Conservation (phyloP, 495 filamentous ascomycete genomes). For the Beverwykella pulmonaria region DNA sequence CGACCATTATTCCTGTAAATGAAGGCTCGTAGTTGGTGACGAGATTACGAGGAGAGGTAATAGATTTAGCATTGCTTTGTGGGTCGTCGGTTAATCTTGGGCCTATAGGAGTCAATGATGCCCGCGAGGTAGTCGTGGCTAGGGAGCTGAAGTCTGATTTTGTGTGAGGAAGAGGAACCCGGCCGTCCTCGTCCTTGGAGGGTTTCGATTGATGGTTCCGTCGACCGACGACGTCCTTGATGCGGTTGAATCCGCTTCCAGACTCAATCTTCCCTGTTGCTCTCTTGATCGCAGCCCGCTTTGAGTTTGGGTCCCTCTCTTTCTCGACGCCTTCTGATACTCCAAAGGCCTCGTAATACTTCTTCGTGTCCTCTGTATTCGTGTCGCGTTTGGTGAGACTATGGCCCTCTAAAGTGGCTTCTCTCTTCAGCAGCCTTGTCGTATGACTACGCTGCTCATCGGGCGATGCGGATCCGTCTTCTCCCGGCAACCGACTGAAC, state of each 20-base stretch:
- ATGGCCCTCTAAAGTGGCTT: slow-evolving; percentile 50
- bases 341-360: slow-evolving; percentile 7
- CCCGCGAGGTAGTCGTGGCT: not conserved
- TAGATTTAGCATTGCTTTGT: not conserved
- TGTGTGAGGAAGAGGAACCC: slow-evolving; percentile 18
- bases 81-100: not conserved
- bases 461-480: slow-evolving; percentile 64
- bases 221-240: slow-evolving; percentile 80
- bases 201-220: slow-evolving; percentile 58
- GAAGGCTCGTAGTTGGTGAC: slow-evolving; percentile 19
- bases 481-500: slow-evolving; percentile 48
- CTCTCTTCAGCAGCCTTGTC: slow-evolving; percentile 46
- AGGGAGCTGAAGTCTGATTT: slow-evolving; percentile 10
- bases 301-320: slow-evolving; percentile 63
- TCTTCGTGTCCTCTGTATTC: slow-evolving; percentile 38
- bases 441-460: slow-evolving; percentile 16
- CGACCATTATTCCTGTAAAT: slow-evolving; percentile 27
- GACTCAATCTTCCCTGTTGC: slow-evolving; percentile 83
- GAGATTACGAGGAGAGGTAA: not conserved
- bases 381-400: slow-evolving; percentile 51
- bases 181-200: slow-evolving; percentile 53
- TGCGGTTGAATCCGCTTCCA: slow-evolving; percentile 76
- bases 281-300: slow-evolving; percentile 73
- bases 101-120: not conserved
- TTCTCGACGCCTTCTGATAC: slow-evolving; percentile 50